These are phyloP conservation scores for Globisporangium parvum DNA, from an alignment of 352 stramenopile genomes.

Conservation along the genomic window DNA sequence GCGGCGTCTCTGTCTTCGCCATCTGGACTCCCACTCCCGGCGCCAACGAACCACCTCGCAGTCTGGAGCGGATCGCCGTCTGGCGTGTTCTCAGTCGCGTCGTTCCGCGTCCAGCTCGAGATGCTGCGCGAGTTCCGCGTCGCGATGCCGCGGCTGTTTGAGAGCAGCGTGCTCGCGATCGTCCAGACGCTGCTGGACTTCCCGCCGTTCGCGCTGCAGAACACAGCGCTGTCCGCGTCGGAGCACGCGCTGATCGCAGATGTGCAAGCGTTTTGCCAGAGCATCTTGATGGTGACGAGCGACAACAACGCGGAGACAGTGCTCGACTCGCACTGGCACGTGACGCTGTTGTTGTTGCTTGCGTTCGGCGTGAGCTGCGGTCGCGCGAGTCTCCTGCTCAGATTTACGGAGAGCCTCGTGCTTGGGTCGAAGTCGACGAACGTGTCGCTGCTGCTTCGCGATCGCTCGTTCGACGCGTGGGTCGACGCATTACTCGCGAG, in stretches of 20 bases:
- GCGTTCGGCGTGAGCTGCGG: constrained; percentile 55
- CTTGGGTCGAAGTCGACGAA: not conserved
- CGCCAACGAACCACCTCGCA: not conserved
- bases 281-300: constrained; percentile 21
- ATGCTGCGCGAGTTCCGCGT: constrained; percentile 55
- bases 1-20: no score
- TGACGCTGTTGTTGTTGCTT: constrained; percentile 42
- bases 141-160: constrained; percentile 37
- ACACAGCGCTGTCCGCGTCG: constrained; percentile 11
- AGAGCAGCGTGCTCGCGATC: constrained; percentile 38
- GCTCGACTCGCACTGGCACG: constrained; percentile 19
- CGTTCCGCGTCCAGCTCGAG: constrained; percentile 61
- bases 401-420: constrained; percentile 37
- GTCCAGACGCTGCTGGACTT: constrained; percentile 56
- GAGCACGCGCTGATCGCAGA: constrained; percentile 41
- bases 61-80: constrained; percentile 19
- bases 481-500: constrained; percentile 29
- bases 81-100: constrained; percentile 44
- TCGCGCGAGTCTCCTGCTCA: constrained; percentile 37
- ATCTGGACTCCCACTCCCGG: not conserved
- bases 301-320: not conserved
- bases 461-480: constrained; percentile 30
- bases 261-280: constrained; percentile 38
- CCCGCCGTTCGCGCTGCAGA: constrained; percentile 42
- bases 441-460: constrained; percentile 11